Conservation (phyloP, 2,329 filamentous ascomycete species). For the Colletotrichum eleusines region DNA sequence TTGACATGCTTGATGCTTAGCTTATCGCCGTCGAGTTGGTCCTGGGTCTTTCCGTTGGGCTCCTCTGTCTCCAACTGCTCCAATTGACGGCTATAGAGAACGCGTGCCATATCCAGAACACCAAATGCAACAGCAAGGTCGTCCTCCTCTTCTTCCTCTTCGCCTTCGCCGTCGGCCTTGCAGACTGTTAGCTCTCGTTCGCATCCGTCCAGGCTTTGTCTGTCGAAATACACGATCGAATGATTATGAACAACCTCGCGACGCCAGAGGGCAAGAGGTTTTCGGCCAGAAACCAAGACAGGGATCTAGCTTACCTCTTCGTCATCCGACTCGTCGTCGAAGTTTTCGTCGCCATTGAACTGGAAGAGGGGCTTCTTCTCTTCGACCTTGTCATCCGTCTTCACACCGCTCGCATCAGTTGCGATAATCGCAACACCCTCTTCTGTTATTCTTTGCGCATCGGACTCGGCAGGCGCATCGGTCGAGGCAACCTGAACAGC, state of each 20-base stretch:
- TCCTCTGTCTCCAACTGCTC: conserved; percentile 53
- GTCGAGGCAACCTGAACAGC: conserved; percentile 49
- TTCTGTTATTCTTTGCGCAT: conserved; percentile 58
- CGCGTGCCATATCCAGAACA: conserved; percentile 83
- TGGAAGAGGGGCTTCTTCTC: conserved; percentile 86
- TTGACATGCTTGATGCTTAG: conserved; percentile 72
- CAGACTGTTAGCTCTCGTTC: conserved; percentile 32
- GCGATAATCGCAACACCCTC: conserved; percentile 59
- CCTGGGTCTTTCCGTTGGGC: conserved; percentile 59
- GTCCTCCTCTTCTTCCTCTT: conserved; percentile 69
- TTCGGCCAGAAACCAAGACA: conserved; percentile 2
- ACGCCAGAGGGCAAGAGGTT: conserved; percentile 3
- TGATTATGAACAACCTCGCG: background rate
- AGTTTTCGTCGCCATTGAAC: conserved; percentile 94
- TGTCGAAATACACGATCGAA: background rate
- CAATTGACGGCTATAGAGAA: conserved; percentile 71
- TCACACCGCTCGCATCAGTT: conserved; percentile 58
- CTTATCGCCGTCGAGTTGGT: conserved; percentile 55
- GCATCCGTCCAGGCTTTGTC: background rate
- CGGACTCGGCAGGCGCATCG: conserved; percentile 49
- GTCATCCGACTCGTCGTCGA: conserved; percentile 84
- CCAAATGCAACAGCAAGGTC: conserved; percentile 85
- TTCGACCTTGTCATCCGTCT: conserved; percentile 54
- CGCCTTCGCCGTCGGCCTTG: conserved; percentile 54
- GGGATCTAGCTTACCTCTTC: conserved; percentile 65